Conservation (phyloP, 2,329 filamentous ascomycete genomes). For the Furcasterigmium furcatum region DNA sequence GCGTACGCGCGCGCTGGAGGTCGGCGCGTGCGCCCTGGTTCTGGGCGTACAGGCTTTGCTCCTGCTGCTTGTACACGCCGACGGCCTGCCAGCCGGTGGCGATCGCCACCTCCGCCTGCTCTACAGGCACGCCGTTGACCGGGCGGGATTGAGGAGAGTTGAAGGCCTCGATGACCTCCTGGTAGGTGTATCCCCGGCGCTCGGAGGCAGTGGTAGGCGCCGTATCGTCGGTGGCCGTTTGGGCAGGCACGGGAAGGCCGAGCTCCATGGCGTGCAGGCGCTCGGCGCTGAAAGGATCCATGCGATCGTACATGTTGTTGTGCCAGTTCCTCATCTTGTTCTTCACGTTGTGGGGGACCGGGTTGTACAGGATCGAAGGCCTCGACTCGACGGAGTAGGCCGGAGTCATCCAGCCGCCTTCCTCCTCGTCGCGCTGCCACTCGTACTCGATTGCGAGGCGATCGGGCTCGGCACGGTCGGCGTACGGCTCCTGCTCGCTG, state of each 20-base stretch:
- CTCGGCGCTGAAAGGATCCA: constrained; percentile 10
- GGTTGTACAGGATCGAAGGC: constrained; percentile 12
- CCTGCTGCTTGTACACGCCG: constrained; percentile 5
- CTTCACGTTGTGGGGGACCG: neutral
- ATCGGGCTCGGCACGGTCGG: constrained; percentile 3
- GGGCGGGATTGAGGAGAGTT: constrained; percentile 12
- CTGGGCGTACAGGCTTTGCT: constrained; percentile 2
- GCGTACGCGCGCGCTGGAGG: constrained; percentile 1
- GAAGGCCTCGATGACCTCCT: constrained; percentile 17
- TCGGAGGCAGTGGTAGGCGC: neutral
- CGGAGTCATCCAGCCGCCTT: constrained; percentile 10
- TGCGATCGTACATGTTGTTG: constrained; percentile 11
- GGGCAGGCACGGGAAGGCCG: neutral
- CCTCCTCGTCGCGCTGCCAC: constrained; percentile 17
- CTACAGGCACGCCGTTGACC: constrained; percentile 15
- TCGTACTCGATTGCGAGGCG: constrained; percentile 6
- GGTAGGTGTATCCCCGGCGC: constrained; percentile 4
- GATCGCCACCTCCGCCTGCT: constrained; percentile 12
- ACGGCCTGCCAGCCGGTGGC: constrained; percentile 12
- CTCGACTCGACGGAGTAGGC: constrained; percentile 10
- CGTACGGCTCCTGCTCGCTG: constrained; percentile 3
- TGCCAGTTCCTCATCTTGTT: constrained; percentile 10
- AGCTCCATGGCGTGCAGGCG: constrained; percentile 9
- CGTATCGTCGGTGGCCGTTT: neutral
- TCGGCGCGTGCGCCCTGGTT: constrained; percentile 6